Base-by-base conservation (phyloP, 495 filamentous ascomycete species). In the Penicillium antarcticum region DNA sequence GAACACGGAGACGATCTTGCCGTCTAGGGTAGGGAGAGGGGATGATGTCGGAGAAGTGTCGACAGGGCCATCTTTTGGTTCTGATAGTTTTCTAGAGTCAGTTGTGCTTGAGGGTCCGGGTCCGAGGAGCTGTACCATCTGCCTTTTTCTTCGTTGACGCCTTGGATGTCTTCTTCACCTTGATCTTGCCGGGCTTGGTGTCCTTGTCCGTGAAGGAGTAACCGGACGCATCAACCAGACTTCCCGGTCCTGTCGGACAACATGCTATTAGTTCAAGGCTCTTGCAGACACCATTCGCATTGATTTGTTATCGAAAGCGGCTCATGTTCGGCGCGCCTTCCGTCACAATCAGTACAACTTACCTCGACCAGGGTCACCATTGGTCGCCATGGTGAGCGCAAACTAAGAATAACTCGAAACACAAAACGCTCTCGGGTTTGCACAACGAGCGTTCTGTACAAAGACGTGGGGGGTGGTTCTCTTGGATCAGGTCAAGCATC, bases 1-100 rank as follows among this genome's bases (percentile, higher is more conserved):
- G 66, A 96, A 94, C 1, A 83, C 84, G 13, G 85, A 77, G 48
- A 84, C 79, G 13, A 83, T 78, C 48, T 76, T 80, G 36, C 86
- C 80, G 55, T 91, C 85, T 35, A 92, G 76, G 35, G 83, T 84
- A 52, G 90, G 95, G 13, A 95, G 78, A 11, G 79, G 76, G 1
- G 80, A 78, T 40, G 78, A 62, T 49, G 71, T 75, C 32, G 71
- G 68, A 23, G 74, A 70, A 24, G 57, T 45, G 46, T 68, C 61
- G 40, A 58, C 46, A 1, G 66, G 62, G 9, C 59, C 61, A 51
- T 70, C 66, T 45, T 69, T 68, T 1, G 46, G 8, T 31, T 66
- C 62, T 66, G 40, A 1, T 36, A 14, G 16, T 2, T 55, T 50
- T 13, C 47, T 35, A n/a, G 5, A 2, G 29, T 42, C 6, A 40